Evolutionary conservation across 2,329 filamentous ascomycete species (phyloP), one percentile per base, ranked within the genome.

Genomic region (Neopestalotiopsis rosae): DNA sequence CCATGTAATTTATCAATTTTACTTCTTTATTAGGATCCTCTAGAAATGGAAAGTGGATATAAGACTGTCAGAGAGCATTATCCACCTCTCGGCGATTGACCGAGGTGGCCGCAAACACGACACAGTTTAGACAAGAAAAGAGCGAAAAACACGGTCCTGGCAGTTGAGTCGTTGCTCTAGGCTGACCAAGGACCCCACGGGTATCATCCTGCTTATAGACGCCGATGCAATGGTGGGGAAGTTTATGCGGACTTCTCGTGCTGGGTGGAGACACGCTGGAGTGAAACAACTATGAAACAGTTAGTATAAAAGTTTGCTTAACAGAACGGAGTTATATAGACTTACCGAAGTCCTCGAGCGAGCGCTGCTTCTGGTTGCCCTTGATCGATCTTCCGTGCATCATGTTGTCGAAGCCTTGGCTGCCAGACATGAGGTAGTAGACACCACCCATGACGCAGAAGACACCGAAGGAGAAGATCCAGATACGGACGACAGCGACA

Each of bases 331-430:
- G n/a, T 45, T 17, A 61, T 32, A 45, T 69, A 71, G 74, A 87
- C 91, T 88, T 90, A 94, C 92, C 90, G 78, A 97, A 97, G 85
- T 97, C 94, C 86, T 97, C 94, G 72, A 95, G 87, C 61, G 91
- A 93, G 76, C 93, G 88, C 84, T 95, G 93, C 88, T 94, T 95
- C 82, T 91, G 88, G 83, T 90, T 91, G 81, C 91, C 90, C 87
- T 94, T 94, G 74, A 90, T 89, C 71, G 90, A 92, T 86, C 95
- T 95, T 79, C 94, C 93, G 84, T 97, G 94, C 92, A 97, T 96
- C 72, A 97, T 87, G 85, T 96, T 95, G 83, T 97, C 93, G 81
- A 97, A 97, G 71, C 91, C 91, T 71, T 88, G 83, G 77, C 90
- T 94, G 80, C 92, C 92, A 81, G 95, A 91, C 78, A 97, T 89